Evolutionary conservation across 1,284 basidiomycete species (phyloP).

Genomic region (Tylopilus sp.): DNA sequence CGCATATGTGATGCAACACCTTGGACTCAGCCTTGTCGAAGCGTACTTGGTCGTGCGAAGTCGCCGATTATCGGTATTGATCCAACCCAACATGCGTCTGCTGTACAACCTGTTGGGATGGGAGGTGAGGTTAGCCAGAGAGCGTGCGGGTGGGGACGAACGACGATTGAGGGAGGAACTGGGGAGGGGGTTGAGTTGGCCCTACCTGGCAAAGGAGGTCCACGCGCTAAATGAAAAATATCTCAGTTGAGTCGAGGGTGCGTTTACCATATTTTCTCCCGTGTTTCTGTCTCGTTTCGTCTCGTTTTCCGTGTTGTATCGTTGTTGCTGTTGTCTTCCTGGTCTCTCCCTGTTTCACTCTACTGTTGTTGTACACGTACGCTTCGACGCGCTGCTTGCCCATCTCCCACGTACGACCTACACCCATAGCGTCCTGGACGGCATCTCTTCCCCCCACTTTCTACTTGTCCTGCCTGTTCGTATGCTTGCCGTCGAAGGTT

Average conservation of each 20-base stretch:
- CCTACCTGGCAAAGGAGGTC: conserved; percentile 76
- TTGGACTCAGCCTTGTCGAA: conserved; percentile 85
- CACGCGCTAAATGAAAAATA: conserved; percentile 81
- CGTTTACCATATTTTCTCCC: background rate
- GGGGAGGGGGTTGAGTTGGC: conserved; percentile 70
- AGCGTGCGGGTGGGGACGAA: conserved; percentile 56
- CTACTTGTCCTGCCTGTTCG: too few relatives aligned
- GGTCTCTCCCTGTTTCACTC: background rate
- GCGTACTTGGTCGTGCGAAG: conserved; percentile 90
- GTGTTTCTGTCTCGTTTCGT: background rate
- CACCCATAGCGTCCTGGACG: background rate
- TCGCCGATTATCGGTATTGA: conserved; percentile 78
- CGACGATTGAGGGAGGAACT: conserved; percentile 54
- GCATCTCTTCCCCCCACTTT: too few relatives aligned
- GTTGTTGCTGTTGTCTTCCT: background rate
- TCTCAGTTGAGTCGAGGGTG: conserved; percentile 42
- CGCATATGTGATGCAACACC: conserved; percentile 95
- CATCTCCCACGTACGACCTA: background rate
- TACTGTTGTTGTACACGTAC: background rate
- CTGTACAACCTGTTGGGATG: conserved; percentile 92
- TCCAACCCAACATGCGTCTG: conserved; percentile 92
- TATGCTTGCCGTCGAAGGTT: too few relatives aligned
- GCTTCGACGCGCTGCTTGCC: background rate
- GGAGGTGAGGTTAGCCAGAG: conserved; percentile 81
- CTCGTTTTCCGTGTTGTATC: conserved; percentile 1